phyloP scores from a whole-genome alignment of 345 rosid genomes.

The Populus pruinosa region DNA sequence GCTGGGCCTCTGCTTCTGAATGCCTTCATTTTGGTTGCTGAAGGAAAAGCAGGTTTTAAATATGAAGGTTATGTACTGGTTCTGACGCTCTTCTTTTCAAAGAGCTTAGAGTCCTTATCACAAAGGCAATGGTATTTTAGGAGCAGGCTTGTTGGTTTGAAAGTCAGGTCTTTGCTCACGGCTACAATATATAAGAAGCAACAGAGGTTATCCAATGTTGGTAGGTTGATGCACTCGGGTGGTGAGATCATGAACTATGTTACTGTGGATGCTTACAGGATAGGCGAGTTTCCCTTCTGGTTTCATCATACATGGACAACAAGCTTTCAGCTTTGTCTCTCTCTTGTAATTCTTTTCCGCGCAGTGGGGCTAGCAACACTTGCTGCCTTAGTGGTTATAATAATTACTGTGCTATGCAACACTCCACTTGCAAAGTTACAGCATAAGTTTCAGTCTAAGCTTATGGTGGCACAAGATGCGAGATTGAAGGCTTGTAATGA shows the following conservation, averaged over 20 bases:
- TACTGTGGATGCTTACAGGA: conserved; percentile 85
- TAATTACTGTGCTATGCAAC: conserved; percentile 73
- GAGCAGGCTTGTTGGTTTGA: conserved; percentile 73
- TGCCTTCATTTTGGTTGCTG: conserved; percentile 82
- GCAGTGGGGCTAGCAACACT: conserved; percentile 86
- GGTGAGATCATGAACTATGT: conserved; percentile 93
- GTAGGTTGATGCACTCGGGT: conserved; percentile 72
- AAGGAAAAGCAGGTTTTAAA: conserved; percentile 59
- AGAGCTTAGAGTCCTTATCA: conserved; percentile 71
- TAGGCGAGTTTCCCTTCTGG: conserved; percentile 96
- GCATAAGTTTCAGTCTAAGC: conserved; percentile 68
- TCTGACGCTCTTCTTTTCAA: conserved; percentile 51
- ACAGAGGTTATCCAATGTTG: conserved; percentile 64
- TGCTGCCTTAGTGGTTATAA: conserved; percentile 69
- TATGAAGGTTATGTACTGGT: conserved; percentile 78
- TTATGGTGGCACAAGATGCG: conserved; percentile 81
- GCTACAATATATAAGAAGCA: conserved; percentile 87
- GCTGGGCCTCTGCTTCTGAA: conserved; percentile 86
- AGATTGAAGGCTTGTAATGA: conserved; percentile 75
- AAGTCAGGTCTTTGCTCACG: conserved; percentile 70
- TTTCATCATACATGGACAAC: conserved; percentile 95
- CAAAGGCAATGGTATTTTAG: conserved; percentile 94
- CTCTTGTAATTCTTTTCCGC: conserved; percentile 65
- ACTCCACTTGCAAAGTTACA: conserved; percentile 93
- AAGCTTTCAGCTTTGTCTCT: conserved; percentile 72